Base-by-base conservation (phyloP, 164 flowering plant genomes). In the Dillenia suffruticosa region DNA sequence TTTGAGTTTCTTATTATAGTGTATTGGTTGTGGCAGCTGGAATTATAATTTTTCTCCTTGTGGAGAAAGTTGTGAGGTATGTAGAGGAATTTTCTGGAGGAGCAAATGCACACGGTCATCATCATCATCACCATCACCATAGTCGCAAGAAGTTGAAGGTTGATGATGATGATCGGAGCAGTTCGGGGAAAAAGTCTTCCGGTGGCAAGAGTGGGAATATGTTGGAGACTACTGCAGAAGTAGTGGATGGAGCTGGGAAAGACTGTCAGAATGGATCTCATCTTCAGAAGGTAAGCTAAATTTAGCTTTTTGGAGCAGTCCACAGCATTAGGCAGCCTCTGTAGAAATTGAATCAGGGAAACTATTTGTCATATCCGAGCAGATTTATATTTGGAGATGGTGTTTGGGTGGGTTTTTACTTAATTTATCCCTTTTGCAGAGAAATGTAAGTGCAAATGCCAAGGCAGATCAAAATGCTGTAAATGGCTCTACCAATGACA, bases 11-110 rank as follows among this genome's bases (percentile, higher is more conserved):
- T 67, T 63, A 58, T 48, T 67, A 50, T 72, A n/a, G 13, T 67
- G 12, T 63, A 50, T 64, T 75, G 55, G 19, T 67, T 71, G 60
- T 80, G 68, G 74, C 90, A 94, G 99, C 76, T 84, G 99, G 99
- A 70, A 88, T 95, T 74, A 84, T 92, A 62, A 72, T 88, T 45
- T 95, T 95, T 81, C 86, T 95, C 63, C 75, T 92, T 51, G 97
- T 95, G 58, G 99, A 95, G 81, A 95, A 89, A 78, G 11, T 87
- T 68, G 96, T 95, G 66, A 85, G 97, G 74, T 95, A 88, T 70
- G 96, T 89, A 65, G 97, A 95, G 54, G 92, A 76, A 40, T 57
- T 62, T 57, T 85, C 92, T 63, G 75, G 84, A 54, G 94, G 81
- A 64, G 73, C 66, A 56, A 63, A 58, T 72, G 69, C 67, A 51